phyloP scores from a whole-genome alignment of 306 rosid species.

The Malus asiatica region DNA sequence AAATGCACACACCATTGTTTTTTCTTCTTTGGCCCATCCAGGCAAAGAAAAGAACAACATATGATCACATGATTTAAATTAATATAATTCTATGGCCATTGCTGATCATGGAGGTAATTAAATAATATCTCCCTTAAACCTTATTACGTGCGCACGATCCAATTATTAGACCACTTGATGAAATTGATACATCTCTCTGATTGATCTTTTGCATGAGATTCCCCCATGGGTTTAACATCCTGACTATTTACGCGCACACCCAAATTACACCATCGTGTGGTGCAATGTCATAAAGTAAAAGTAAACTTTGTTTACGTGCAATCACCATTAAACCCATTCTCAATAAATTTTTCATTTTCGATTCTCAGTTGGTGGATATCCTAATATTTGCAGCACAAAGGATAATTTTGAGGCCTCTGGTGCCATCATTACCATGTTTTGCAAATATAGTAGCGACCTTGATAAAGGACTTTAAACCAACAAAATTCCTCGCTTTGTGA shows the following conservation, averaged over 20 bases:
- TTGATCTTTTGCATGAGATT: slow-evolving; percentile 22
- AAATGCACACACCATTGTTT: not conserved
- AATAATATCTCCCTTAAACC: not conserved
- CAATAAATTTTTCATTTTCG: not conserved
- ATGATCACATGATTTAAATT: too few relatives aligned
- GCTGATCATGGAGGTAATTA: too few relatives aligned
- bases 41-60: too few relatives aligned
- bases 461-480: not conserved
- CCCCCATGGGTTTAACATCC: slow-evolving; percentile 30
- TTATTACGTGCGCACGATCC: slow-evolving; percentile 17
- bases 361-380: slow-evolving; percentile 19
- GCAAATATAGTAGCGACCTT: slow-evolving; percentile 16
- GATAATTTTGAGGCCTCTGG: slow-evolving; percentile 22
- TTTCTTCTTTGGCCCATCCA: too few relatives aligned
- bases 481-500: too few relatives aligned
- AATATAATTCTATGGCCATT: too few relatives aligned
- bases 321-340: not conserved
- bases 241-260: not conserved
- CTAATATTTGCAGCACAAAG: slow-evolving; percentile 23
- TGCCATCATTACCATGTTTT: slow-evolving; percentile 33
- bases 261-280: not conserved
- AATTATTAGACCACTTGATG: slow-evolving; percentile 3
- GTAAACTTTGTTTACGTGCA: not conserved
- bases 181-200: slow-evolving; percentile 12
- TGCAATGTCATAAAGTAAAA: not conserved